phyloP scores from a whole-genome alignment of 2,329 filamentous ascomycete genomes.

The Dactylellina haptotyla region DNA sequence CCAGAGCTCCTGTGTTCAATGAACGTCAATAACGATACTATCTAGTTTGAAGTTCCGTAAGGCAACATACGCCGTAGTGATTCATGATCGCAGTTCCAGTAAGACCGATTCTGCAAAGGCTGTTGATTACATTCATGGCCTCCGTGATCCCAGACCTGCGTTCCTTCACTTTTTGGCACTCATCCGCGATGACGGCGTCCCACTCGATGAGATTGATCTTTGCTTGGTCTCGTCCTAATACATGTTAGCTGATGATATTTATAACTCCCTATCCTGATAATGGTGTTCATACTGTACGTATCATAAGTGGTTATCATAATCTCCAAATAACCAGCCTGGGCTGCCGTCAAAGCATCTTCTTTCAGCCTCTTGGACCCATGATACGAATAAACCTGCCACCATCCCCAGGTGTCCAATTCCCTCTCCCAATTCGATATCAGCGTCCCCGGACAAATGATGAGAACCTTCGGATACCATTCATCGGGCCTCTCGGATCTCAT shows the following conservation, averaged over 20 bases:
- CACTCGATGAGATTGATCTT: slow-evolving; percentile 84
- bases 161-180: slow-evolving; percentile 91
- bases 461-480: slow-evolving; percentile 81
- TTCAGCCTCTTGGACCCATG: slow-evolving; percentile 74
- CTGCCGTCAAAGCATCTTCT: slow-evolving; percentile 76
- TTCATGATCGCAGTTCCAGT: slow-evolving; percentile 98
- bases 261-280: background rate
- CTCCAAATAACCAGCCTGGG: slow-evolving; percentile 79
- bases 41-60: background rate
- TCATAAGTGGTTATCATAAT: slow-evolving; percentile 94
- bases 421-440: slow-evolving; percentile 91
- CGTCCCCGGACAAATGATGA: slow-evolving; percentile 89
- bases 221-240: slow-evolving; percentile 66
- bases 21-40: background rate
- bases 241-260: background rate
- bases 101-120: slow-evolving; percentile 88
- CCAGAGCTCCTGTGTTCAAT: slow-evolving; percentile 78
- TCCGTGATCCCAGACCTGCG: slow-evolving; percentile 78
- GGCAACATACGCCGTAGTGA: slow-evolving; percentile 73
- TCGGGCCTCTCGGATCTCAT: slow-evolving; percentile 69
- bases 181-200: slow-evolving; percentile 94
- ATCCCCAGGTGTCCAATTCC: slow-evolving; percentile 89
- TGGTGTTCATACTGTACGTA: slow-evolving; percentile 71
- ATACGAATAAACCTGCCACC: slow-evolving; percentile 88
- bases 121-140: slow-evolving; percentile 89